Conservation (phyloP, 1,284 basidiomycete genomes). For the Singerocomus inundabilis region DNA sequence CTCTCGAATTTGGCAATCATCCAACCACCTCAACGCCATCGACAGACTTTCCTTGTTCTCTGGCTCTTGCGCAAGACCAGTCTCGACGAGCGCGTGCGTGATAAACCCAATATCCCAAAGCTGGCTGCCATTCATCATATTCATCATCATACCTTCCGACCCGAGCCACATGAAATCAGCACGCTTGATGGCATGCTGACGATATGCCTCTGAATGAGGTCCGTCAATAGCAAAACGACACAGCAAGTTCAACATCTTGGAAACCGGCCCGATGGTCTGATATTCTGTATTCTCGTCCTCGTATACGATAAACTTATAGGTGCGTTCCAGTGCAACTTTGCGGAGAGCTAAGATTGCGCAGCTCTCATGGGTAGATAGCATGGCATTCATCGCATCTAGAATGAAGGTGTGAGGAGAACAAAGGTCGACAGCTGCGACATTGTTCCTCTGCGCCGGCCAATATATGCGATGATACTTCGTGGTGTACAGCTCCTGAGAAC, state of each 20-base stretch:
- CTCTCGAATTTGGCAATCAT: slow-evolving; percentile 83
- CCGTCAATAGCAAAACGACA: slow-evolving; percentile 52
- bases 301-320: slow-evolving; percentile 77
- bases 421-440: slow-evolving; percentile 76
- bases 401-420: slow-evolving; percentile 83
- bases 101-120: slow-evolving; percentile 96
- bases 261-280: slow-evolving; percentile 92
- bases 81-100: slow-evolving; percentile 90
- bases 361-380: slow-evolving; percentile 75
- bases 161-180: slow-evolving; percentile 95
- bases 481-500: slow-evolving; percentile 78
- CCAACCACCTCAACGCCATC: slow-evolving; percentile 85
- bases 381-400: slow-evolving; percentile 67
- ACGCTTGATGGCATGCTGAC: slow-evolving; percentile 71
- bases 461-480: slow-evolving; percentile 84
- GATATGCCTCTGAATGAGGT: slow-evolving; percentile 69
- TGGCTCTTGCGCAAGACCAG: slow-evolving; percentile 76
- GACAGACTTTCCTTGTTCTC: slow-evolving; percentile 69
- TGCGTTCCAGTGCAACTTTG: slow-evolving; percentile 60
- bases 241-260: slow-evolving; percentile 90
- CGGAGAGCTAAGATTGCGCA: slow-evolving; percentile 65
- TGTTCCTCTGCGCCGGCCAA: slow-evolving; percentile 90
- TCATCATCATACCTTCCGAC: slow-evolving; percentile 91
- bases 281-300: slow-evolving; percentile 95
- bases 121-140: slow-evolving; percentile 91